Evolutionary conservation across 75 land plant species (phyloP).

Genomic region (Cunninghamia lanceolata): DNA sequence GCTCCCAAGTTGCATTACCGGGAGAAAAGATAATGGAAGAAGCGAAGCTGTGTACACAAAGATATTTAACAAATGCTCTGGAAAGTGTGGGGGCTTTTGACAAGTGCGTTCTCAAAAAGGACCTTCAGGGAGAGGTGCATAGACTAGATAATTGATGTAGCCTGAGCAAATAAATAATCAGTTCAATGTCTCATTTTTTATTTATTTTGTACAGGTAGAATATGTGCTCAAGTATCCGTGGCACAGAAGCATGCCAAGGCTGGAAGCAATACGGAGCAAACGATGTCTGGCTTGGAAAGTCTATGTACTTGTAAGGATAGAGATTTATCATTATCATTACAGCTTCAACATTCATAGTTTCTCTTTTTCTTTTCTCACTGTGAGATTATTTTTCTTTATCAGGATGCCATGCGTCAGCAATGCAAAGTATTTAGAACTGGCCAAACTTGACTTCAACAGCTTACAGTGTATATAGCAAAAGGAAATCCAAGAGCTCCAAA

Average conservation of each 20-base stretch:
- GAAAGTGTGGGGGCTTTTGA: slow-evolving; percentile 6
- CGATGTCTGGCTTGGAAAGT: slow-evolving; percentile 43
- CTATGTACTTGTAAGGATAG: slow-evolving; percentile 27
- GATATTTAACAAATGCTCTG: slow-evolving; percentile 14
- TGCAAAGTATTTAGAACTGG: slow-evolving; percentile 30
- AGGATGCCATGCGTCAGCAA: slow-evolving; percentile 47
- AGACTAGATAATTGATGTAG: too few species aligned
- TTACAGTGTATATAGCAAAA: slow-evolving; percentile 33
- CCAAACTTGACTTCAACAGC: slow-evolving; percentile 47
- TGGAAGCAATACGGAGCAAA: slow-evolving; percentile 36
- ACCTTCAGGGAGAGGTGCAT: slow-evolving; percentile 19
- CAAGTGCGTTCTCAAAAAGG: slow-evolving; percentile 27
- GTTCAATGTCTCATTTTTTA: too few species aligned
- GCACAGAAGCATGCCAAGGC: slow-evolving; percentile 20
- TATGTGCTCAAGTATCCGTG: slow-evolving; percentile 21
- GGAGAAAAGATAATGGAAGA: slow-evolving; percentile 27
- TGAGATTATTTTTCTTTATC: too few species aligned
- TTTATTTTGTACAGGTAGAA: slow-evolving; percentile 30
- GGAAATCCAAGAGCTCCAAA: slow-evolving; percentile 27
- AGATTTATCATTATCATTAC: background rate
- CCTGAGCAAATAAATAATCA: too few species aligned
- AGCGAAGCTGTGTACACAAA: slow-evolving; percentile 11
- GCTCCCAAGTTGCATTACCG: slow-evolving; percentile 21
- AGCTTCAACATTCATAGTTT: too few species aligned
- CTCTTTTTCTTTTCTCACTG: too few species aligned